phyloP scores from a whole-genome alignment of 257 asterid species.

The Pogostemon cablin region DNA sequence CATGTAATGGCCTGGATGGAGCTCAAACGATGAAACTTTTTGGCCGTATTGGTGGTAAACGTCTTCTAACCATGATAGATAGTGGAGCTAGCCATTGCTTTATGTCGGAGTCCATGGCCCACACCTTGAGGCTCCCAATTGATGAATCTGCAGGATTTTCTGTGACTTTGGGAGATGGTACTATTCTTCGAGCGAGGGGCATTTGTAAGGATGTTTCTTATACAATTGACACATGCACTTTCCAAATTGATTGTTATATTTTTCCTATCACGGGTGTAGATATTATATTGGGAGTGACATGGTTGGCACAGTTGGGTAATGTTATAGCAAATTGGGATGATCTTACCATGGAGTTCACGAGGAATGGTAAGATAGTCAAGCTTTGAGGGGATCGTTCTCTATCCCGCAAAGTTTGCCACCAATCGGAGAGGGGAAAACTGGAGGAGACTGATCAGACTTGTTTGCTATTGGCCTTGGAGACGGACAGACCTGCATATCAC shows the following conservation, averaged over 20 bases:
- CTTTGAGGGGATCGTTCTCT: neutral
- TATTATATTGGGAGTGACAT: neutral
- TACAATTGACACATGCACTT: too few relatives aligned
- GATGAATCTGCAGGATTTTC: neutral
- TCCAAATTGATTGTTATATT: too few relatives aligned
- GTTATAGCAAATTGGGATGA: neutral
- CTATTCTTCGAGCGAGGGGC: too few relatives aligned
- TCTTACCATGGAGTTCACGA: neutral
- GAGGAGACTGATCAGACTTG: neutral
- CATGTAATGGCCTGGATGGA: neutral
- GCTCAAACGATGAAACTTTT: neutral
- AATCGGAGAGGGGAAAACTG: neutral
- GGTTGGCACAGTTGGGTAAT: neutral
- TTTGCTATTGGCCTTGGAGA: neutral
- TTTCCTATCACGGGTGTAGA: neutral
- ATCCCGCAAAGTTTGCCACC: neutral
- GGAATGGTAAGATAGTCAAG: neutral
- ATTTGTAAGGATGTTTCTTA: too few relatives aligned
- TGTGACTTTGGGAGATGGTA: too few relatives aligned
- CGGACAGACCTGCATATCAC: neutral
- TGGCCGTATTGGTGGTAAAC: neutral
- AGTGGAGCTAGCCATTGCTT: neutral
- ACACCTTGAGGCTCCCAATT: neutral
- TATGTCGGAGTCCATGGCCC: neutral
- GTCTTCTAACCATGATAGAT: neutral